A percentile compares a stretch with the other conserved stretches of the same genome.
phyloP scores from a whole-genome alignment of 371 early-diverging fungal species.

The Conidiobolus incongruus region DNA sequence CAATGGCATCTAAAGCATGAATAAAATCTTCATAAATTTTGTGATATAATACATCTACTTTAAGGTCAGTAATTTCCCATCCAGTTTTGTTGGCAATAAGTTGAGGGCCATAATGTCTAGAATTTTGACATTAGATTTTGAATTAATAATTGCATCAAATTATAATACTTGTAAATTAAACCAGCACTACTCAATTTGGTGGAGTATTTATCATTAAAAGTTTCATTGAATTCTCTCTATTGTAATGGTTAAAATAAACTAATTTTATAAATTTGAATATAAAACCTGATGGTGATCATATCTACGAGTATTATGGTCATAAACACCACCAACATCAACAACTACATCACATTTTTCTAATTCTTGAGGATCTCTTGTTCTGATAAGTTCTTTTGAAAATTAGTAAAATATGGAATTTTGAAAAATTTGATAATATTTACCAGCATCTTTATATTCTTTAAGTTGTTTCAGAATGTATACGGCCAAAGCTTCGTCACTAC shows the following conservation, averaged over 20 bases:
- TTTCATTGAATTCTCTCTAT: slow-evolving; percentile 67
- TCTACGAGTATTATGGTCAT: slow-evolving; percentile 48
- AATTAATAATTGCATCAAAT: not conserved
- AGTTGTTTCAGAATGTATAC: slow-evolving; percentile 63
- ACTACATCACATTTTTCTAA: slow-evolving; percentile 71
- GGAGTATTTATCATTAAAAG: slow-evolving; percentile 48
- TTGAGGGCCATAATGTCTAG: slow-evolving; percentile 66
- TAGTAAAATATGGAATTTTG: not conserved
- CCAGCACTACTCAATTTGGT: slow-evolving; percentile 87
- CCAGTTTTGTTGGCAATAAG: slow-evolving; percentile 38
- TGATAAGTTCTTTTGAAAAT: slow-evolving; percentile 24
- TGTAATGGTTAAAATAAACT: slow-evolving; percentile 1
- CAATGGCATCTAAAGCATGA: slow-evolving; percentile 60
- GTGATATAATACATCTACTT: slow-evolving; percentile 37
- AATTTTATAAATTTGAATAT: not conserved
- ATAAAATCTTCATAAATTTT: slow-evolving; percentile 69
- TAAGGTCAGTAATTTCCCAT: slow-evolving; percentile 20
- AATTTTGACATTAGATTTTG: not conserved
- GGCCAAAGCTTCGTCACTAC: slow-evolving; percentile 85
- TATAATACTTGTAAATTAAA: slow-evolving; percentile 54
- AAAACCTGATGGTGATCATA: slow-evolving; percentile 94
- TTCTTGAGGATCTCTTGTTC: slow-evolving; percentile 69
- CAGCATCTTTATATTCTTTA: slow-evolving; percentile 39
- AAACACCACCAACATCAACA: slow-evolving; percentile 95
- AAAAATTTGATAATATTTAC: slow-evolving; percentile 4